Conservation (phyloP, 2,329 filamentous ascomycete genomes). For the Seiridium cupressi region DNA sequence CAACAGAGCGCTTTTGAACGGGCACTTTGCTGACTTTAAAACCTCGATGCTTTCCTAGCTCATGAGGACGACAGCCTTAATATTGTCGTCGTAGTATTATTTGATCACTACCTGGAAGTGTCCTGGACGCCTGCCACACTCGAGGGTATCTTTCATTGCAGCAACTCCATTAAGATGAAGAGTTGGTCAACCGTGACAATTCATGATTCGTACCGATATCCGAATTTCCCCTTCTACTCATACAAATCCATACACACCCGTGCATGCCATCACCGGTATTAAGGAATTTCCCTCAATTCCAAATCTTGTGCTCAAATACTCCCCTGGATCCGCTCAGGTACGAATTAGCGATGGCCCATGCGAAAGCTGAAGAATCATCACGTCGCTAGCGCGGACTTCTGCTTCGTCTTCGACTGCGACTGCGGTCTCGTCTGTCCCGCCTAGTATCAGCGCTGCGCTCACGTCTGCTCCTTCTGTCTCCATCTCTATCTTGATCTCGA, state of each 20-base stretch:
- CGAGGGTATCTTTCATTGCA: background rate
- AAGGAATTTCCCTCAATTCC: too few species aligned
- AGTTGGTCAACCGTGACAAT: background rate
- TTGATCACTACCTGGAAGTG: background rate
- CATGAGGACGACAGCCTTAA: too few species aligned
- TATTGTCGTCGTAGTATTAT: too few species aligned
- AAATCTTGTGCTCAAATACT: too few species aligned
- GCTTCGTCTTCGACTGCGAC: slow-evolving; percentile 20
- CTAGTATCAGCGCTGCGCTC: slow-evolving; percentile 15
- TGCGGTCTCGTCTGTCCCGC: slow-evolving; percentile 22
- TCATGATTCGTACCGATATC: background rate
- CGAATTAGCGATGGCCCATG: background rate
- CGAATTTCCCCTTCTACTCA: background rate
- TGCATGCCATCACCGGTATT: too few species aligned
- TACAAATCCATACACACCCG: background rate
- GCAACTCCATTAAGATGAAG: background rate
- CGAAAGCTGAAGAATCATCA: background rate
- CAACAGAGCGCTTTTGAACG: too few species aligned
- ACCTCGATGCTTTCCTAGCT: too few species aligned
- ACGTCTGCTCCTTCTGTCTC: slow-evolving; percentile 30
- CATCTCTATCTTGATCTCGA: slow-evolving; percentile 27
- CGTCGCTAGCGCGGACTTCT: slow-evolving; percentile 23
- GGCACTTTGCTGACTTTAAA: too few species aligned
- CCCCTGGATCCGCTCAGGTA: background rate
- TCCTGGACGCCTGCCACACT: background rate